Conservation (phyloP, 495 filamentous ascomycete species). For the Penicillium canariense region DNA sequence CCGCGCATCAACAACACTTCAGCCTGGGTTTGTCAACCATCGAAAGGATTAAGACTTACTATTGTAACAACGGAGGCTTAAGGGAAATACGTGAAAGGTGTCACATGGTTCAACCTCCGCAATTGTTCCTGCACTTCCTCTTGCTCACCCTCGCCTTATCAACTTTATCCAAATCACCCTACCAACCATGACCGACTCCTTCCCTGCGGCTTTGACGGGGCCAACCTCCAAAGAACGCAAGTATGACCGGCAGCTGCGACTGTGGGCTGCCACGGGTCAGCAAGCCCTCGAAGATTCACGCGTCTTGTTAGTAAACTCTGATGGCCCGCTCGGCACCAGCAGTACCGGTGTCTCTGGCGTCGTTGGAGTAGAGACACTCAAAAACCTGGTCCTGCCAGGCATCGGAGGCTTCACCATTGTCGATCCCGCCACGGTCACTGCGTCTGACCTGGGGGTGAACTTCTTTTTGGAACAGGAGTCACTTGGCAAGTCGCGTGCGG, state of each 20-base stretch:
- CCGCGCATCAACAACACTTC: conserved; percentile 6
- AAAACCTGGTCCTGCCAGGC: conserved; percentile 93
- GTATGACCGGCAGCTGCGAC: conserved; percentile 92
- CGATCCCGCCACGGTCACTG: conserved; percentile 71
- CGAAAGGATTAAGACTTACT: too few species aligned
- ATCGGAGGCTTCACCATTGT: conserved; percentile 94
- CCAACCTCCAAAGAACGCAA: conserved; percentile 87
- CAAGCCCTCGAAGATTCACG: conserved; percentile 85
- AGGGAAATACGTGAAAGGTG: too few species aligned
- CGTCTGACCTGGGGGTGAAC: conserved; percentile 88
- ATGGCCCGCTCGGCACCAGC: conserved; percentile 39
- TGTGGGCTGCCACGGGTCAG: conserved; percentile 94
- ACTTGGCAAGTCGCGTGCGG: conserved; percentile 76
- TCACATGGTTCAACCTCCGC: not conserved
- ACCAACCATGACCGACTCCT: conserved; percentile 38
- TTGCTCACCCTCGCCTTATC: not conserved
- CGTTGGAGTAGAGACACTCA: conserved; percentile 87
- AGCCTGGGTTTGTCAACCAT: not conserved
- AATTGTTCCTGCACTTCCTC: not conserved
- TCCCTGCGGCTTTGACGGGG: conserved; percentile 42
- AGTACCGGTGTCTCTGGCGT: conserved; percentile 62
- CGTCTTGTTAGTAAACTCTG: conserved; percentile 80
- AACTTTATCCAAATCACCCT: not conserved
- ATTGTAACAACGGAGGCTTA: too few species aligned
- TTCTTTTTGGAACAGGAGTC: conserved; percentile 87